Evolutionary conservation across 768 basidiomycete genomes (phyloP).

Genomic region (Termitomyces sp.): DNA sequence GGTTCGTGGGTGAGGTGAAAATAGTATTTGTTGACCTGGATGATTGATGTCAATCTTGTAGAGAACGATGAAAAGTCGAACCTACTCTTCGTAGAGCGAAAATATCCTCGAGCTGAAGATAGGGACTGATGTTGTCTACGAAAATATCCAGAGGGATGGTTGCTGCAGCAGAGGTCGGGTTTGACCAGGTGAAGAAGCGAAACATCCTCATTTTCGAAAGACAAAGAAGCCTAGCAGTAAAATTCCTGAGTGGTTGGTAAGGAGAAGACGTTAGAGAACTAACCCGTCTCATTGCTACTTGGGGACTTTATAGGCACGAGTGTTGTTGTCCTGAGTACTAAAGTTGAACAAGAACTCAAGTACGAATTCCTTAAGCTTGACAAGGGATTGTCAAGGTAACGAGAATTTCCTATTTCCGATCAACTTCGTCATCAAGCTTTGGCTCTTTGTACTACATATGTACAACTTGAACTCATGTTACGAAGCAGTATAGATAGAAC

Average conservation of each 20-base stretch:
- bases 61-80: neutral
- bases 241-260: neutral
- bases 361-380: too few relatives aligned
- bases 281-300: neutral
- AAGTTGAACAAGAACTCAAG: neutral
- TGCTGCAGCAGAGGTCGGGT: neutral
- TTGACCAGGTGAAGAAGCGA: neutral
- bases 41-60: neutral
- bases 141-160: slow-evolving; percentile 17
- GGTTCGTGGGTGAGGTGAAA: slow-evolving; percentile 63
- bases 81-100: slow-evolving; percentile 37
- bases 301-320: neutral
- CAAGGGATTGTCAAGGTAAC: neutral
- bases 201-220: neutral
- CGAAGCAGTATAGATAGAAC: too few relatives aligned
- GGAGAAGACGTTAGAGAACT: neutral
- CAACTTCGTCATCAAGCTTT: too few relatives aligned
- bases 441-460: too few relatives aligned
- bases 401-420: neutral
- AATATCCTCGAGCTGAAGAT: slow-evolving; percentile 41
- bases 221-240: neutral
- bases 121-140: slow-evolving; percentile 35
- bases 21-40: slow-evolving; percentile 52
- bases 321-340: neutral
- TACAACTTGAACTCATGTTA: too few relatives aligned